Conservation (phyloP, 257 asterid genomes). For the Prunella vulgaris region DNA sequence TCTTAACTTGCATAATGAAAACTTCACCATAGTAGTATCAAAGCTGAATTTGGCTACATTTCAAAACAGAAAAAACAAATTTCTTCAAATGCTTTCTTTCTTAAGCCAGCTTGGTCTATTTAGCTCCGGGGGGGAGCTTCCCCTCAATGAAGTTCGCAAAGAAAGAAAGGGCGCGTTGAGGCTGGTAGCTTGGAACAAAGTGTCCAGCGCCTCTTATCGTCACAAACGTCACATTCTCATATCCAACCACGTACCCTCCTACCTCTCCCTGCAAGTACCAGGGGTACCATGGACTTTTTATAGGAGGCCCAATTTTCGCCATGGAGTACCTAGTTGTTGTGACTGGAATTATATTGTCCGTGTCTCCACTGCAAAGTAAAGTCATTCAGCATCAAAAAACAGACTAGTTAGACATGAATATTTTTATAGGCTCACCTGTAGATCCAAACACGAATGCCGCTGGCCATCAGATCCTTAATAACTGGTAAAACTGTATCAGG, state of each 20-base stretch:
- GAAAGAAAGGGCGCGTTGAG: constrained; percentile 43
- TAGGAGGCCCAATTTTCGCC: constrained; percentile 34
- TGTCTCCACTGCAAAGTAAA: constrained; percentile 49
- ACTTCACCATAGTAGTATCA: neutral
- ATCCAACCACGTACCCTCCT: constrained; percentile 58
- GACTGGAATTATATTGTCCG: constrained; percentile 46
- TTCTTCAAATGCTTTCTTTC: neutral
- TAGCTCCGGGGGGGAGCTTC: constrained; percentile 33
- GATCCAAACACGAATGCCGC: constrained; percentile 50
- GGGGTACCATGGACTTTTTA: constrained; percentile 51
- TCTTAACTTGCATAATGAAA: neutral
- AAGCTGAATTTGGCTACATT: neutral
- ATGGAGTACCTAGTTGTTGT: constrained; percentile 52
- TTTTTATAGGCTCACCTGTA: constrained; percentile 27
- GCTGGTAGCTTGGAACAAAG: constrained; percentile 57
- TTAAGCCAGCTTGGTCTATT: neutral
- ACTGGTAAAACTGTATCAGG: constrained; percentile 44
- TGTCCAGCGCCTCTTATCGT: constrained; percentile 63
- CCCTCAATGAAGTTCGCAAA: constrained; percentile 43
- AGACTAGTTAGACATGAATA: neutral
- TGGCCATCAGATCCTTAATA: constrained; percentile 44
- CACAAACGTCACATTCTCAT: constrained; percentile 49
- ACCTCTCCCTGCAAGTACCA: constrained; percentile 54
- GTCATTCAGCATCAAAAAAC: neutral
- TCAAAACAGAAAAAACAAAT: too few relatives aligned